A percentile compares a stretch with the other conserved stretches of the same genome.
Evolutionary conservation across 495 filamentous ascomycete species (phyloP).

Genomic region (Hypomontagnella monticulosa): DNA sequence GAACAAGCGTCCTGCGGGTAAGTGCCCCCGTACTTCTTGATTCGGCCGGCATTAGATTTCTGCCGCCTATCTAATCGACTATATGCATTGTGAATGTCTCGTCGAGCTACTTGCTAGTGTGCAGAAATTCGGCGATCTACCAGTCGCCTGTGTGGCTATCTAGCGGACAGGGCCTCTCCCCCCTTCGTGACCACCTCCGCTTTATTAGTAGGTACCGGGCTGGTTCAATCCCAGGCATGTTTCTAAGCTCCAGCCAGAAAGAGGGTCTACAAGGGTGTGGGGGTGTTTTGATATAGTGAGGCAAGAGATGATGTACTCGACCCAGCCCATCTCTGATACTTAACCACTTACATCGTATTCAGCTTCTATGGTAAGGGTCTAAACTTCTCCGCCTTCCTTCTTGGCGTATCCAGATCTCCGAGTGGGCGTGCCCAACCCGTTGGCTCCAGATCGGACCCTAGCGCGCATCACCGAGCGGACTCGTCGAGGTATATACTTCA

Average conservation of each 20-base stretch:
- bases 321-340: conserved; percentile 37
- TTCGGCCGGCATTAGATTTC: conserved; percentile 35
- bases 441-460: conserved; percentile 42
- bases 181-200: conserved; percentile 30
- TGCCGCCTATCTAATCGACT: conserved; percentile 16
- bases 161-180: conserved; percentile 21
- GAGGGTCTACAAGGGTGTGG: conserved; percentile 35
- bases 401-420: conserved; percentile 40
- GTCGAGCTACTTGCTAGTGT: conserved; percentile 31
- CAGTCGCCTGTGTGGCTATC: conserved; percentile 36
- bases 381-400: conserved; percentile 32
- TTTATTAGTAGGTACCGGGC: conserved; percentile 23
- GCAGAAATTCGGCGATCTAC: conserved; percentile 35
- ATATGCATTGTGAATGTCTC: conserved; percentile 40
- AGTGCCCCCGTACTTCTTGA: conserved; percentile 23
- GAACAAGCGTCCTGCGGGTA: conserved; percentile 29
- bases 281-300: conserved; percentile 33
- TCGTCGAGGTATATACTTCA: conserved; percentile 40
- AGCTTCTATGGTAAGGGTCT: conserved; percentile 33
- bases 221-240: conserved; percentile 34
- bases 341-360: conserved; percentile 41
- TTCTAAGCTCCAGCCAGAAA: conserved; percentile 29
- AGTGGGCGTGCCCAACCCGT: conserved; percentile 38
- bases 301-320: conserved; percentile 41
- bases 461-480: conserved; percentile 34